Base-by-base conservation (phyloP, 1,284 basidiomycete species). In the Austropuccinia psidii region DNA sequence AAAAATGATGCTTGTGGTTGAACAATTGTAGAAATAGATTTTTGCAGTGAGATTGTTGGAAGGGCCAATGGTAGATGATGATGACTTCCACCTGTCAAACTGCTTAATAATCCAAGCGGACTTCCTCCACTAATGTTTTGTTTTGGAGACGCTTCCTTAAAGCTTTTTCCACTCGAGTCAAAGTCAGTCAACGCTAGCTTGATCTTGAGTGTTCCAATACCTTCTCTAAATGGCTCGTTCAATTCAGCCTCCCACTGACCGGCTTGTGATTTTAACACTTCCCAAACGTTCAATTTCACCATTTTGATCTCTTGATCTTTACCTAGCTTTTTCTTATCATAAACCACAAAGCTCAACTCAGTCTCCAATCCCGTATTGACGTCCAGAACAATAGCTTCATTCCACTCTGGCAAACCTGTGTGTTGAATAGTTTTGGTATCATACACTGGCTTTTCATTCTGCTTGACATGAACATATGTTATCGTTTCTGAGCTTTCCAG, bases 301-400 rank as follows among this genome's bases (percentile, higher is more conserved):
- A 43, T 39, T 8, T 49, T 49, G 15, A 66, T 66, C 49, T 66
- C 64, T 35, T 49, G 45, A 35, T 66, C 64, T 49, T 66, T 66
- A 15, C 64, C 64, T 13, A 66, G 35, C 49, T 50, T 66, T 39
- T 39, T 37, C 27, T 66, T 66, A 19, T 66, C 64, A 39, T 21
- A 66, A 1, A 66, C 31, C 17, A 66, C 39, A 21, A 52, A 49
- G 9, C 52, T 49, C 17, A 66, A n/a, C 61, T 64, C 61, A 43
- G 41, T 64, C 15, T 66, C 64, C 6, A 54, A 41, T 21, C 64
- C 61, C 13, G 49, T 35, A 21, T 60, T 60, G n/a, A 41, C 57
- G n/a, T 60, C 57, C 37, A 80, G 98, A 98, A 81, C 99, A 29
- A 43, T 21, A 11, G 37, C 39, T 49, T 64, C 61, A 19, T 64